Conservation (phyloP, 1,284 basidiomycete genomes). For the Ceratobasidium papillatum region DNA sequence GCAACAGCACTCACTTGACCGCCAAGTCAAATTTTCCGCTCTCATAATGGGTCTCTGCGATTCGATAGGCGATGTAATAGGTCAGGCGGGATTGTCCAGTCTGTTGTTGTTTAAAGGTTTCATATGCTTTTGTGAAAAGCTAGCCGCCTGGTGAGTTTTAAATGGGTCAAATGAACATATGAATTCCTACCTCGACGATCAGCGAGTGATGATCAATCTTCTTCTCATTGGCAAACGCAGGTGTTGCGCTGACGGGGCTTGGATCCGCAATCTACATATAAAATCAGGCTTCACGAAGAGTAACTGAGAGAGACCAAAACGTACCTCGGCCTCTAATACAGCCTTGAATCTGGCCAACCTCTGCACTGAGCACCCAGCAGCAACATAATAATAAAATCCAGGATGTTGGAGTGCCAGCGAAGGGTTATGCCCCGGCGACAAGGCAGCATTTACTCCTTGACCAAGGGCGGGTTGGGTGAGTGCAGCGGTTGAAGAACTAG, state of each 20-base stretch:
- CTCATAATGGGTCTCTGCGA: constrained; percentile 82
- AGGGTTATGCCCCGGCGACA: constrained; percentile 50
- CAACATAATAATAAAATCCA: constrained; percentile 90
- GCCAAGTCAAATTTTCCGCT: constrained; percentile 84
- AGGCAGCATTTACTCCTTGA: not conserved
- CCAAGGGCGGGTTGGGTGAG: not conserved
- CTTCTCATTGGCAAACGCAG: constrained; percentile 79
- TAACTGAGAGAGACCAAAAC: constrained; percentile 42
- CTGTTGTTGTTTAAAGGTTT: constrained; percentile 82
- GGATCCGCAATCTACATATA: constrained; percentile 27
- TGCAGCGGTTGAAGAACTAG: constrained; percentile 54
- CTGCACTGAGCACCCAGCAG: constrained; percentile 82
- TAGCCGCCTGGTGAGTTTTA: constrained; percentile 50
- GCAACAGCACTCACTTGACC: constrained; percentile 62
- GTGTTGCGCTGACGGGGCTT: constrained; percentile 47
- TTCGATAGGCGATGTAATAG: constrained; percentile 84
- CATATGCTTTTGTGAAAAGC: constrained; percentile 91
- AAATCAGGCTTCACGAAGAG: not conserved
- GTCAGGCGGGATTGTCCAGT: constrained; percentile 72
- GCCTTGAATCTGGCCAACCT: constrained; percentile 72
- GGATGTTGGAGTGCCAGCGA: constrained; percentile 78
- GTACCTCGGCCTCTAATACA: constrained; percentile 67
- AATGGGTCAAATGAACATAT: not conserved
- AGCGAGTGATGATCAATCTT: constrained; percentile 87
- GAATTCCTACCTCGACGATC: constrained; percentile 72